Percentiles rank a stretch among this genome's conserved stretches.
Evolutionary conservation across 2,329 filamentous ascomycete genomes (phyloP).

Genomic region (Septoria linicola): DNA sequence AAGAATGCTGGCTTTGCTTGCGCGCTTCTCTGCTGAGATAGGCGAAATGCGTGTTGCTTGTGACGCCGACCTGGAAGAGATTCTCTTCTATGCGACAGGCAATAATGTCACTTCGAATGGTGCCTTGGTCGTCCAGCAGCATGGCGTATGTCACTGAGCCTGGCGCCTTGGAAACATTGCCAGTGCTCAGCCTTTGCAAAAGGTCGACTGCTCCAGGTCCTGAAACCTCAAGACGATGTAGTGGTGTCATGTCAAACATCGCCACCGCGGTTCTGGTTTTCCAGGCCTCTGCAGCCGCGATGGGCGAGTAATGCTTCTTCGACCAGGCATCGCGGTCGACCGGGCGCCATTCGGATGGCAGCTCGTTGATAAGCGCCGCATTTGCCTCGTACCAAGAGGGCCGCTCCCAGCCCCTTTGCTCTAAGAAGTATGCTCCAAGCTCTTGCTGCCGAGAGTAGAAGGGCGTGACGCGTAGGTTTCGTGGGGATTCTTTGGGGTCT

Average conservation of each 20-base stretch:
- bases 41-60: conserved; percentile 54
- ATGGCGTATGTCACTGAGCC: conserved; percentile 59
- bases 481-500: conserved; percentile 57
- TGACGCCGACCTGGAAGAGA: conserved; percentile 57
- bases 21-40: conserved; percentile 57
- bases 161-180: conserved; percentile 48
- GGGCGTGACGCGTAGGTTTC: conserved; percentile 59
- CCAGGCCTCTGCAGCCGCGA: conserved; percentile 62
- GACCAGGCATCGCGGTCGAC: conserved; percentile 61
- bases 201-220: conserved; percentile 58
- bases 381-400: conserved; percentile 64
- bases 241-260: conserved; percentile 63
- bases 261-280: conserved; percentile 63
- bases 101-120: conserved; percentile 58
- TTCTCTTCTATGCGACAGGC: conserved; percentile 54
- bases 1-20: conserved; percentile 42
- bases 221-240: conserved; percentile 58
- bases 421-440: conserved; percentile 60
- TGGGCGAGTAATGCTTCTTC: conserved; percentile 56
- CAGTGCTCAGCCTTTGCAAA: conserved; percentile 55
- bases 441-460: conserved; percentile 57
- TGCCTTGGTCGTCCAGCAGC: conserved; percentile 54
- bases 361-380: conserved; percentile 48
- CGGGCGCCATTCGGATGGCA: conserved; percentile 57
- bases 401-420: conserved; percentile 61